Percentiles rank a stretch among this genome's conserved stretches.
phyloP scores from a whole-genome alignment of 148 eudicot species.

The Oxyria digyna region DNA sequence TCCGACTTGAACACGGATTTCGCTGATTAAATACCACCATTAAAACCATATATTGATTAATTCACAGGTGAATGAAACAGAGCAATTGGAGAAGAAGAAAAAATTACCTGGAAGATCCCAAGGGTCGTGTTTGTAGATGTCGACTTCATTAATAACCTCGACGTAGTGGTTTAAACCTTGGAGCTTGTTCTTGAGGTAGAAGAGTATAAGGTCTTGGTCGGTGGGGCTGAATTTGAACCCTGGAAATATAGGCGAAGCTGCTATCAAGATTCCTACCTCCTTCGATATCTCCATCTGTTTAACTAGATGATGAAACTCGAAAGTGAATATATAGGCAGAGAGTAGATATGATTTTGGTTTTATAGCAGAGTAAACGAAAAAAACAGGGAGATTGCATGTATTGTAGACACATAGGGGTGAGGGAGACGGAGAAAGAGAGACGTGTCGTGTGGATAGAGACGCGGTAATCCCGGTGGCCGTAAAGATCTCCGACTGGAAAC shows the following conservation, averaged over 20 bases:
- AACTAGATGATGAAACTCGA: background rate
- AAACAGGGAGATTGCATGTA: no score
- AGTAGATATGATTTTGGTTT: background rate
- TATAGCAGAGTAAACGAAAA: background rate
- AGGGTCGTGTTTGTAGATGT: slow-evolving; percentile 61
- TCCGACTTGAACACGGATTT: slow-evolving; percentile 60
- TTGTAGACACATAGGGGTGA: no score
- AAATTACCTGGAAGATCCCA: slow-evolving; percentile 95
- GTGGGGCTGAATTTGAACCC: slow-evolving; percentile 82
- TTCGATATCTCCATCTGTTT: slow-evolving; percentile 16
- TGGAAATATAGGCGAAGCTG: slow-evolving; percentile 53
- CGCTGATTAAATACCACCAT: slow-evolving; percentile 22
- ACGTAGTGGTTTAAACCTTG: slow-evolving; percentile 44
- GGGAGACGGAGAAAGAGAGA: background rate
- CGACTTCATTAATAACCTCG: slow-evolving; percentile 59
- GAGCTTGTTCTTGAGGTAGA: slow-evolving; percentile 55
- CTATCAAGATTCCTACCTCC: slow-evolving; percentile 47
- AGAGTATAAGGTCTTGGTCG: slow-evolving; percentile 54
- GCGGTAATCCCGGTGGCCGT: no score
- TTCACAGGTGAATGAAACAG: background rate
- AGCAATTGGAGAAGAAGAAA: background rate
- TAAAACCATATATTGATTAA: no score
- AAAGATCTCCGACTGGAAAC: no score
- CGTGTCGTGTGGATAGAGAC: background rate
- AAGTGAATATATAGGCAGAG: background rate